A percentile compares a stretch with the other conserved stretches of the same genome.
phyloP scores from a whole-genome alignment of 352 stramenopile species.

The Pythium myriotylum region DNA sequence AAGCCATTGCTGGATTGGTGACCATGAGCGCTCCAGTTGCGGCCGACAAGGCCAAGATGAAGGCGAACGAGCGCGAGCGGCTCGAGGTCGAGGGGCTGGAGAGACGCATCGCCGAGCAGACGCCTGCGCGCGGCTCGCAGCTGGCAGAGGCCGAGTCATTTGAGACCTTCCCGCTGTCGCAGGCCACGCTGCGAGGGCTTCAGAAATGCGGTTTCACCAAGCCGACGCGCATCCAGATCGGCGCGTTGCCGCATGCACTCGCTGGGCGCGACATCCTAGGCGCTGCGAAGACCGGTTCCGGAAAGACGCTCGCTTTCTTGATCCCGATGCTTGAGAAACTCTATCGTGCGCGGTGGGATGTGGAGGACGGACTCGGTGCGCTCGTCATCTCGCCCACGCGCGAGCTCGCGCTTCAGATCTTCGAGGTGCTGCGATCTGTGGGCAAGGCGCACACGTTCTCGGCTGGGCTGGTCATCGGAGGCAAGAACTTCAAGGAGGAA shows the following conservation, averaged over 20 bases:
- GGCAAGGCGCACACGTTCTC: conserved; percentile 97
- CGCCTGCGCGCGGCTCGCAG: conserved; percentile 78
- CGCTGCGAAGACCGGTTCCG: conserved; percentile 92
- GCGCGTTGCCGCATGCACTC: conserved; percentile 85
- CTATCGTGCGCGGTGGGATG: conserved; percentile 84
- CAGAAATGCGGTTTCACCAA: conserved; percentile 81
- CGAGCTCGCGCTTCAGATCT: conserved; percentile 99
- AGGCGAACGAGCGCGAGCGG: conserved; percentile 74
- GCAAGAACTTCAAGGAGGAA: conserved; percentile 95
- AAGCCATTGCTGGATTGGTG: conserved; percentile 8
- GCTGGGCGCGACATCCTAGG: conserved; percentile 91
- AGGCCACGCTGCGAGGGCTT: conserved; percentile 71
- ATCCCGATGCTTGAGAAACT: conserved; percentile 91
- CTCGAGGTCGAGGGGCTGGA: conserved; percentile 73
- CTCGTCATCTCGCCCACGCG: conserved; percentile 98
- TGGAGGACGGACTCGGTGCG: conserved; percentile 94
- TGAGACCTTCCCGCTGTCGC: conserved; percentile 83
- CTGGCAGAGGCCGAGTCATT: conserved; percentile 77
- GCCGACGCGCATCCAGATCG: conserved; percentile 90
- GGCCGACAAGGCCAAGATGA: conserved; percentile 45
- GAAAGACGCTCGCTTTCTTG: conserved; percentile 94
- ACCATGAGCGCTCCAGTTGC: conserved; percentile 23
- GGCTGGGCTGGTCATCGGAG: conserved; percentile 96
- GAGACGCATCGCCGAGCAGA: conserved; percentile 64
- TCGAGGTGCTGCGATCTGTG: conserved; percentile 96